phyloP scores from a whole-genome alignment of 495 filamentous ascomycete genomes.

The Xylaria castorea region DNA sequence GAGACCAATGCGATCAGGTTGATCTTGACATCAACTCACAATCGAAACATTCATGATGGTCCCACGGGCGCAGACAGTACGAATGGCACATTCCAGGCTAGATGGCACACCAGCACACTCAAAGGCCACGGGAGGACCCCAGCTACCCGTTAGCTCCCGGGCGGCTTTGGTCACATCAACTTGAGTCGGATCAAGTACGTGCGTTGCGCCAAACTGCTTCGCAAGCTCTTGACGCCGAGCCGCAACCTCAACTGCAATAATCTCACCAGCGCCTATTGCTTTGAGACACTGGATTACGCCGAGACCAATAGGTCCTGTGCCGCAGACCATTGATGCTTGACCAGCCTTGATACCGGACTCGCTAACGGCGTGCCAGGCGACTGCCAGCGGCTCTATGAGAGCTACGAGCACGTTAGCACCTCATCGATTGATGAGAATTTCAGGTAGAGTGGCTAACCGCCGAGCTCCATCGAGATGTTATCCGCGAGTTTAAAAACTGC shows the following conservation, averaged over 20 bases:
- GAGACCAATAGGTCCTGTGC: slow-evolving; percentile 70
- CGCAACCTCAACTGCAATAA: slow-evolving; percentile 64
- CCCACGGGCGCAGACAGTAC: slow-evolving; percentile 57
- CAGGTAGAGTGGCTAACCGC: slow-evolving; percentile 48
- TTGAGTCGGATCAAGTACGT: slow-evolving; percentile 62
- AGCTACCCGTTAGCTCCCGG: slow-evolving; percentile 52
- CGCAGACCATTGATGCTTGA: slow-evolving; percentile 62
- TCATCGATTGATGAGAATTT: slow-evolving; percentile 42
- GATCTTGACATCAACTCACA: slow-evolving; percentile 5
- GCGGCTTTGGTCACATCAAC: slow-evolving; percentile 57
- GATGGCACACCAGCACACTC: slow-evolving; percentile 64
- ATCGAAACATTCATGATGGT: slow-evolving; percentile 68
- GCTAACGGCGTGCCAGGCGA: slow-evolving; percentile 72
- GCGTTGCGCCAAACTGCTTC: slow-evolving; percentile 59
- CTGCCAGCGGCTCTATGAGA: slow-evolving; percentile 66
- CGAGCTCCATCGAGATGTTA: slow-evolving; percentile 64
- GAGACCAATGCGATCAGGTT: background rate
- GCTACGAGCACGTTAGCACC: slow-evolving; percentile 39
- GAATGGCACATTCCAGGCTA: slow-evolving; percentile 57
- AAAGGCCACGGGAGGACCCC: slow-evolving; percentile 63
- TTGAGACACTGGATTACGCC: slow-evolving; percentile 64
- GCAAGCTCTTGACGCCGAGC: slow-evolving; percentile 57
- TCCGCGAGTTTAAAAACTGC: slow-evolving; percentile 62
- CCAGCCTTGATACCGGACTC: slow-evolving; percentile 56
- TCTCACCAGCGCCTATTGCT: slow-evolving; percentile 54